Evolutionary conservation across 2,329 filamentous ascomycete genomes (phyloP).

Genomic region (Sclerotinia trifoliorum): DNA sequence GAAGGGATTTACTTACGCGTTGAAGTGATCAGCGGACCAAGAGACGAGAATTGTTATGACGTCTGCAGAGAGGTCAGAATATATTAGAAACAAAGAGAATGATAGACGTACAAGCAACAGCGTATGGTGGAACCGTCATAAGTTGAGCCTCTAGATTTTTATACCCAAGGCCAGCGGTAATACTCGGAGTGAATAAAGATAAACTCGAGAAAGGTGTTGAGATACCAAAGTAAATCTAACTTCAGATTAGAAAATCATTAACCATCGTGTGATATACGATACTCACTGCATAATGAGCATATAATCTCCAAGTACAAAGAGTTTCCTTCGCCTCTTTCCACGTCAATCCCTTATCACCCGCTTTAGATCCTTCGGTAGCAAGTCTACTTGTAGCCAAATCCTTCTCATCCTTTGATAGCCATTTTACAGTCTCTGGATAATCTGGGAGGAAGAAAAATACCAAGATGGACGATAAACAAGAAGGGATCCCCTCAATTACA

Average conservation of each 20-base stretch:
- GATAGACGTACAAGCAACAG: slow-evolving; percentile 50
- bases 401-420: slow-evolving; percentile 48
- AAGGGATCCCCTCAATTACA: slow-evolving; percentile 38
- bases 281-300: slow-evolving; percentile 51
- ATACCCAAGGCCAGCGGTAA: slow-evolving; percentile 57
- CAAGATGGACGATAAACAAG: slow-evolving; percentile 49
- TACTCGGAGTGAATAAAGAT: slow-evolving; percentile 61
- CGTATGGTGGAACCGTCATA: slow-evolving; percentile 66
- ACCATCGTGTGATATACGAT: not conserved
- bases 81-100: too few relatives aligned
- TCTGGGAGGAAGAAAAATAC: slow-evolving; percentile 50
- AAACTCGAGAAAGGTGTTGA: slow-evolving; percentile 58
- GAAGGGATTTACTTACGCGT: slow-evolving; percentile 41
- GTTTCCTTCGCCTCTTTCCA: slow-evolving; percentile 49
- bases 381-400: slow-evolving; percentile 45
- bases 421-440: slow-evolving; percentile 49
- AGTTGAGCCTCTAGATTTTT: slow-evolving; percentile 60
- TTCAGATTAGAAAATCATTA: not conserved
- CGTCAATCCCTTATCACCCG: slow-evolving; percentile 46
- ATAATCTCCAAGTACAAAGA: slow-evolving; percentile 51
- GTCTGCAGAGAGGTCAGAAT: slow-evolving; percentile 26
- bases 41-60: slow-evolving; percentile 50
- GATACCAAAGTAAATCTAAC: slow-evolving; percentile 50
- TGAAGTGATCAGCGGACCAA: slow-evolving; percentile 63
- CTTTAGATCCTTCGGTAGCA: slow-evolving; percentile 45